Base-by-base conservation (phyloP, 352 stramenopile genomes). In the Blastocystis sp. region DNA sequence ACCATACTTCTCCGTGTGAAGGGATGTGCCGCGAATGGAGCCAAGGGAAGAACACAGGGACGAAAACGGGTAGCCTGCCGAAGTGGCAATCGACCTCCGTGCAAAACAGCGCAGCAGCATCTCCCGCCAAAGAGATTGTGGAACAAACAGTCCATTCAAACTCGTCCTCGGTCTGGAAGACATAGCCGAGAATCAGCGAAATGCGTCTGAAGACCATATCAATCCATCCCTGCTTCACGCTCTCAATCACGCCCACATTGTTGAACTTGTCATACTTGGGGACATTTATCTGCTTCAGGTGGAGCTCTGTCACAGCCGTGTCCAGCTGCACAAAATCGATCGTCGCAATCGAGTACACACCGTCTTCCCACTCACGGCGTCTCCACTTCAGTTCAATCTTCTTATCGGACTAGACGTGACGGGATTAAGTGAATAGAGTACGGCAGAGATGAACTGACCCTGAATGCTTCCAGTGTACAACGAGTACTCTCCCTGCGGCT, bases 341-440 rank as follows among this genome's bases (percentile, higher is more conserved):
- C 11, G 62, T 87, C 17, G 69, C 77, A 7, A 48, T 59, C 19
- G 77, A 87, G 41, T 77, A 87, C 21, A 87, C 53, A 1, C 62
- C 62, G 4, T 87, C 77, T 40, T 87, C 77, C 77, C 77, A 87
- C 62, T 87, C 77, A 52, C 77, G 43, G 45, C 65, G 62, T 61
- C 77, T n/a, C 77, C 77, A 87, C 28, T 87, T 77, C 62, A 87
- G 38, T 45, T 77, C 77, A 64, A 87, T 87, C 52, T 67, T 67
- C 4, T 81, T 11, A 19, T 28, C 3, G 2, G 41, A 64, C 71
- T 81, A 67, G n/a, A 10, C n/a, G 19, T 81, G 28, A 62, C 4
- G 7, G 10, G 2, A 53, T 9, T 19, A 14, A 0, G 5, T 17
- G 2, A 81, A n/a, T 67, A 45, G 11, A 59, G 11, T 61, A 81